Evolutionary conservation across 2,329 filamentous ascomycete genomes (phyloP), one percentile per base, ranked within the genome.

Genomic region (Raffaelea deltoideospora): DNA sequence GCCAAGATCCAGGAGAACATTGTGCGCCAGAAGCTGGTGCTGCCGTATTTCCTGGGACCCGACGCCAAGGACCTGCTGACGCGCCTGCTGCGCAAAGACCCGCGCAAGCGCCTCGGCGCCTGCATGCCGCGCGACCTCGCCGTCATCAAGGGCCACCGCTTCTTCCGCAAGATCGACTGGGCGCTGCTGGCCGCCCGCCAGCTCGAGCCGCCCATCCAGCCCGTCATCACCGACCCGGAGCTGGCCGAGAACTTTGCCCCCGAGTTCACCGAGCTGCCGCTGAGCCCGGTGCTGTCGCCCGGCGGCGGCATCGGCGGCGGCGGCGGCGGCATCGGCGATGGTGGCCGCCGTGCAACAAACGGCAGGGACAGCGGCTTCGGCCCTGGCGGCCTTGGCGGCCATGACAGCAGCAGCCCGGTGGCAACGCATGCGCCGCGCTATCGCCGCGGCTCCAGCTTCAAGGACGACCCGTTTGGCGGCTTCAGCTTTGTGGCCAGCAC

Each of bases 161-260:
- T 98, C 67, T 98, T 98, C 71, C 76, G 83, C 52, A 90, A 85
- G 63, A 92, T 98, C 50, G 79, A 98, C 60, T 98, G 90, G 90
- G 79, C 76, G 59, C 79, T 77, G 49, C 70, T 98, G 13, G 85
- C 81, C 43, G 75, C 72, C 21, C 72, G 88, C 26, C 84, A 95
- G 57, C 48, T 94, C 33, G 79, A 83, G 48, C 82, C 90, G 1
- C 90, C 90, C 0, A 96, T 98, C 48, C 75, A 81, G 53, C 90
- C 90, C 14, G 68, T 96, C 50, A 88, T 98, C 51, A 96, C 90
- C 0, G 86, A 98, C 50, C 90, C 90, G 0, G 87, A 92, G 55
- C 67, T 95, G 32, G 90, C 90, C 1, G 92, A 98, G 69, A 98
- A 98, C 60, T 98, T 98, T 58, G 73, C 82, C 0, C 65, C 67